Evolutionary conservation across 2,329 filamentous ascomycete species (phyloP).

Genomic region (Endoconidiophora laricicola): DNA sequence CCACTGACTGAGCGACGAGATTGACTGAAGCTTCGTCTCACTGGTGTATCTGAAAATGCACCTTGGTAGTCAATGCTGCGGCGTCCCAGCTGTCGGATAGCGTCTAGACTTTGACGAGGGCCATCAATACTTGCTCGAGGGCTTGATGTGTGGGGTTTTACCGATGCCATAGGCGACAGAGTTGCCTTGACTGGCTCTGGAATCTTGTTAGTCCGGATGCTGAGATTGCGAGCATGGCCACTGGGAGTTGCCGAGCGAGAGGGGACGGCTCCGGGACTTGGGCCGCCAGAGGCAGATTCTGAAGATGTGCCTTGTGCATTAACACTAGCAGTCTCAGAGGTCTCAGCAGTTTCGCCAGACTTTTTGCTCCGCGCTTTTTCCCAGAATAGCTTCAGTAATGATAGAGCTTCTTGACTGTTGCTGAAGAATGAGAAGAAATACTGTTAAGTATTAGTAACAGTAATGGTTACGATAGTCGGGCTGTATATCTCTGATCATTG

Average conservation of each 20-base stretch:
- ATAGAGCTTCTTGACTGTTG: slow-evolving; percentile 67
- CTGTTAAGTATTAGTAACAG: slow-evolving; percentile 24
- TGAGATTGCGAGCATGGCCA: slow-evolving; percentile 13
- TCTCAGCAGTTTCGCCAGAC: slow-evolving; percentile 3
- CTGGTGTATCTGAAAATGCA: slow-evolving; percentile 25
- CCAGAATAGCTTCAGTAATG: slow-evolving; percentile 56
- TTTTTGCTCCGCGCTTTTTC: slow-evolving; percentile 28
- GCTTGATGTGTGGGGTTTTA: slow-evolving; percentile 27
- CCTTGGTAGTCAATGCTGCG: slow-evolving; percentile 36
- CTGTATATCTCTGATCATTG: background rate
- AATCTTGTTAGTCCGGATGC: slow-evolving; percentile 25
- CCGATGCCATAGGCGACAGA: slow-evolving; percentile 34
- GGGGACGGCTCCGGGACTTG: background rate
- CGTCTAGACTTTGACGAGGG: slow-evolving; percentile 37
- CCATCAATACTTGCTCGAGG: slow-evolving; percentile 39
- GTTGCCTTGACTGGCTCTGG: slow-evolving; percentile 46
- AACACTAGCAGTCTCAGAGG: background rate
- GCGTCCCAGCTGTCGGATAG: slow-evolving; percentile 28
- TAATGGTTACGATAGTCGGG: background rate
- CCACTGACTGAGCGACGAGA: slow-evolving; percentile 35
- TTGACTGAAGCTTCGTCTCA: slow-evolving; percentile 47
- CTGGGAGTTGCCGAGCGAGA: slow-evolving; percentile 1
- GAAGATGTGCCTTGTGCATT: background rate
- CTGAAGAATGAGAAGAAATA: slow-evolving; percentile 97
- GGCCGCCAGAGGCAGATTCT: background rate